phyloP scores from a whole-genome alignment of 768 basidiomycete genomes.

The Leccinum imitatum region DNA sequence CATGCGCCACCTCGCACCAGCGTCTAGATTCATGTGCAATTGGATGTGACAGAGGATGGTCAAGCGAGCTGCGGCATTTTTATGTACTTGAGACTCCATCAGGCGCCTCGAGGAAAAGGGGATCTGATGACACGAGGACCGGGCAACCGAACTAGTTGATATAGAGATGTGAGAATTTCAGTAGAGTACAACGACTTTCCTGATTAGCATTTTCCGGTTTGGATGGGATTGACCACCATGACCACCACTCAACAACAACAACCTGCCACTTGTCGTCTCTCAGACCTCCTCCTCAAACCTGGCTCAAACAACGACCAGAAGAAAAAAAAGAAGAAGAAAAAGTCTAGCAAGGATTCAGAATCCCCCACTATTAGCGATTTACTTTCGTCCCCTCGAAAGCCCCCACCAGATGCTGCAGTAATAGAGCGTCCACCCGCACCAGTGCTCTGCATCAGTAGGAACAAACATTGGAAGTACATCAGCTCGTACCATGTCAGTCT shows the following conservation, averaged over 20 bases:
- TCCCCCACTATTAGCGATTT: constrained; percentile 22
- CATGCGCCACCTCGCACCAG: too few species aligned
- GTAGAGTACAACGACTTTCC: constrained; percentile 13
- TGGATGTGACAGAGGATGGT: too few species aligned
- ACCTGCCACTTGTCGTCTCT: background rate
- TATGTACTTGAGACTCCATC: constrained; percentile 1
- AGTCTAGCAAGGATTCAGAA: constrained; percentile 36
- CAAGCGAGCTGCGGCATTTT: background rate
- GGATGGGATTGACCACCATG: background rate
- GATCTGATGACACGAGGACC: background rate
- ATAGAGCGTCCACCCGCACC: constrained; percentile 51
- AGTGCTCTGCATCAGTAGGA: constrained; percentile 83
- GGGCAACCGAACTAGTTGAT: background rate
- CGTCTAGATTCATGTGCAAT: too few species aligned
- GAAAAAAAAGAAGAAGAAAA: constrained; percentile 71
- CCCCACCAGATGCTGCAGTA: constrained; percentile 35
- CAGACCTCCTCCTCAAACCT: constrained; percentile 1
- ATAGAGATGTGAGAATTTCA: background rate
- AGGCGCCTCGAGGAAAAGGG: background rate
- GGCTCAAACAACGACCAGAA: constrained; percentile 39
- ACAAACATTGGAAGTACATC: constrained; percentile 94
- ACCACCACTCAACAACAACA: background rate
- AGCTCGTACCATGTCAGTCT: constrained; percentile 82
- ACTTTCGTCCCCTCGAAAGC: constrained; percentile 25
- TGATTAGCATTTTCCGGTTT: constrained; percentile 6